Conservation (phyloP, 1,284 basidiomycete species). For the Naganishia liquefaciens region DNA sequence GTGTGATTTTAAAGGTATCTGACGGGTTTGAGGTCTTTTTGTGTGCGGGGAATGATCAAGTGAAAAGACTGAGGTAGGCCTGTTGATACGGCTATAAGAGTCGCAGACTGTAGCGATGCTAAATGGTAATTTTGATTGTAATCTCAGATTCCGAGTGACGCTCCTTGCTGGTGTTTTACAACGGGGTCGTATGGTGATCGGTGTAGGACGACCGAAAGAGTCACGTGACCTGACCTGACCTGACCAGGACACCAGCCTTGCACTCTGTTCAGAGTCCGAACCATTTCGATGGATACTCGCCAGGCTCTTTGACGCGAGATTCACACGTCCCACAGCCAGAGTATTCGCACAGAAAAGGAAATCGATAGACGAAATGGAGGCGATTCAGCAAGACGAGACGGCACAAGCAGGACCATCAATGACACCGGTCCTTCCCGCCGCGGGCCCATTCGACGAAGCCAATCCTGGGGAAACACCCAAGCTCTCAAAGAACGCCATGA, state of each 20-base stretch:
- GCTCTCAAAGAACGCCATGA: conserved; percentile 77
- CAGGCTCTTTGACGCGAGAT: too few species aligned
- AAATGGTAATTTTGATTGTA: too few species aligned
- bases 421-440: too few species aligned
- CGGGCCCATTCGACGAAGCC: not conserved
- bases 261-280: too few species aligned
- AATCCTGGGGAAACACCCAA: conserved; percentile 22
- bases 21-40: not conserved
- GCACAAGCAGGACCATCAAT: conserved; percentile 23
- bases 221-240: conserved; percentile 10
- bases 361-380: conserved; percentile 3
- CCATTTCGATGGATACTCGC: too few species aligned
- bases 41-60: too few species aligned
- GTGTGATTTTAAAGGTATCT: not conserved
- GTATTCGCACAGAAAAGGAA: not conserved
- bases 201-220: not conserved
- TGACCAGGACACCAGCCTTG: not conserved
- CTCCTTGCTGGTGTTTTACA: not conserved
- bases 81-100: too few species aligned
- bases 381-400: not conserved
- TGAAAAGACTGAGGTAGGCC: too few species aligned
- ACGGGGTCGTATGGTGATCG: too few species aligned
- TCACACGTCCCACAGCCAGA: too few species aligned
- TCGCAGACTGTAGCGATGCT: too few species aligned
- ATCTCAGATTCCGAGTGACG: too few species aligned